Base-by-base conservation (phyloP, 345 rosid species). In the Populus tremula region DNA sequence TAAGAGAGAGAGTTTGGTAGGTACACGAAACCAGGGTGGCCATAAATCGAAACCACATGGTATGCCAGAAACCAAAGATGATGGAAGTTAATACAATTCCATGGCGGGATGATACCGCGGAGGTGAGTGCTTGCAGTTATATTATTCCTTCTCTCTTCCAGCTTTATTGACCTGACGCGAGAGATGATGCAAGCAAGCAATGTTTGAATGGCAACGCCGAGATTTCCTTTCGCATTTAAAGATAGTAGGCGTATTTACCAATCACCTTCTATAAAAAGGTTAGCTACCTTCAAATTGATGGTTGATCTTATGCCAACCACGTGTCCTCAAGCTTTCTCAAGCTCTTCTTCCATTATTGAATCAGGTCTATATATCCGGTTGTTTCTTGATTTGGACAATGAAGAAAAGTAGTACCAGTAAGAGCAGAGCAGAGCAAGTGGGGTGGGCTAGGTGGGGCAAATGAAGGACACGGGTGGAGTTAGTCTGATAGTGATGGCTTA, bases 101-200 rank as follows among this genome's bases (percentile, higher is more conserved):
- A 39, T 69, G 13, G 39, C 16, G 21, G 21, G 20, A 2, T 39
- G 45, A 39, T 2, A 62, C 13, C 67, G 14, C 6, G 31, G 14
- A 2, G 67, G 29, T 1, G 67, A 1, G 31, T 62, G 35, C 5
- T 62, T 62, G 25, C 1, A 1, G 50, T 41, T 41, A 41, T 4
- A 47, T 4, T 29, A n/a, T 9, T 53, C 29, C 16, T 21, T 71
- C 33, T 53, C 45, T 21, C 39, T 43, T 29, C 13, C 74, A 49
- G 5, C 21, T 50, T 69, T 69, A 41, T 12, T 18, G 41, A 38
- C 27, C 23, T 72, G 75, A 72, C 66, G 75, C 49, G 45, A 72
- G 8, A 53, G 75, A 72, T 35, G 75, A 54, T 56, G 75, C 45
- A 53, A 56, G 17, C 39, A 54, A 27, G 50, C 29, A 25, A 16